Conservation (phyloP, 352 stramenopile genomes). For the Thalassiosira hispida region DNA sequence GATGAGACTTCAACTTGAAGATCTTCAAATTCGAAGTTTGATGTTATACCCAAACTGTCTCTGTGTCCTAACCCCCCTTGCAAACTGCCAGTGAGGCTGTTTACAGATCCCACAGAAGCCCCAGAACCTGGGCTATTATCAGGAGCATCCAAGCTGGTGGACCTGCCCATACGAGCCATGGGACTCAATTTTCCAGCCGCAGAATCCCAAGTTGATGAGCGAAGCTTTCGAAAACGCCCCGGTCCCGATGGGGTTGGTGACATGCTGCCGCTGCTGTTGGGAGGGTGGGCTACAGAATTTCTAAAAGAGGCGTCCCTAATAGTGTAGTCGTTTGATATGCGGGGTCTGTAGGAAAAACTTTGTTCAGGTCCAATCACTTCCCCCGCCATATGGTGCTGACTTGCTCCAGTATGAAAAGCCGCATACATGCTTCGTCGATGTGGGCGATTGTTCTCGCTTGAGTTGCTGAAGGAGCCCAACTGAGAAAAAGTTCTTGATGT, state of each 20-base stretch:
- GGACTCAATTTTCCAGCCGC: background rate
- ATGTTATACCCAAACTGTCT: no score
- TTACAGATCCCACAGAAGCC: background rate
- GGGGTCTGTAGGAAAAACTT: constrained; percentile 8
- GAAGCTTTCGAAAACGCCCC: background rate
- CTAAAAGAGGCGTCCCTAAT: background rate
- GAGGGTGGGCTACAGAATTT: background rate
- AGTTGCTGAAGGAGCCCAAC: background rate
- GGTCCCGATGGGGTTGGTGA: background rate
- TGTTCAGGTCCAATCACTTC: constrained; percentile 1
- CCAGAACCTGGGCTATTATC: background rate
- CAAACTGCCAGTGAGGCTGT: background rate
- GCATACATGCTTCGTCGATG: background rate
- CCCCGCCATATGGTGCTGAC: constrained; percentile 5
- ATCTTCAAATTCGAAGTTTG: no score
- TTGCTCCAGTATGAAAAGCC: background rate
- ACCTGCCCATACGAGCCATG: background rate
- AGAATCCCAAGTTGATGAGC: constrained; percentile 8
- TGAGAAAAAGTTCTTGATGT: background rate
- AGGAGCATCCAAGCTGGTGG: background rate
- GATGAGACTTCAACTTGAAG: background rate
- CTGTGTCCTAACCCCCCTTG: no score
- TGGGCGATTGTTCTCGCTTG: background rate
- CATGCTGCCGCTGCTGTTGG: no score
- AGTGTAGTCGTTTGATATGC: background rate